Percentiles rank a stretch among this genome's conserved stretches.
Evolutionary conservation across 169 alveolate species (phyloP).

Genomic region (Babesia bovis): DNA sequence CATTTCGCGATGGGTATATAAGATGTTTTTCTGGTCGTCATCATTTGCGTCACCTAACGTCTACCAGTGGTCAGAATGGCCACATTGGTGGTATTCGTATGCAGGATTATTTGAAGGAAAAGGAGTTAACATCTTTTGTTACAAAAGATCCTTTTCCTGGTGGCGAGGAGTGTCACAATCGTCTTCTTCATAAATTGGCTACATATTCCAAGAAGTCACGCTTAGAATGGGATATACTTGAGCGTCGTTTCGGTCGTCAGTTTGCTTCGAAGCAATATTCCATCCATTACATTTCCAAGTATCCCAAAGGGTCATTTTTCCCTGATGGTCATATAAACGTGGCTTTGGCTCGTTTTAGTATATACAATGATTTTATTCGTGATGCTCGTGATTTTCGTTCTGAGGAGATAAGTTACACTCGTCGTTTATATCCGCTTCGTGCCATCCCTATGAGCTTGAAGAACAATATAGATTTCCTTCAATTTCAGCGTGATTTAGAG

Average conservation of each 20-base stretch:
- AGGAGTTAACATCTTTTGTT: neutral
- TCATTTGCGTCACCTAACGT: neutral
- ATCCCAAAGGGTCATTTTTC: slow-evolving; percentile 40
- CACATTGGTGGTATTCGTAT: neutral
- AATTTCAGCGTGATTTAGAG: slow-evolving; percentile 38
- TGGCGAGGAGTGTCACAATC: neutral
- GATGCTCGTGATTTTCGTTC: slow-evolving; percentile 19
- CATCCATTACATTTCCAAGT: neutral
- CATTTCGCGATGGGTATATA: neutral
- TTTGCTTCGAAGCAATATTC: neutral
- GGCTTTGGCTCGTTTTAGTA: slow-evolving; percentile 11
- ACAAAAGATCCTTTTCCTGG: neutral
- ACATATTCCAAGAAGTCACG: neutral
- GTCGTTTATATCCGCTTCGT: slow-evolving; percentile 27
- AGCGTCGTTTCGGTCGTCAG: neutral
- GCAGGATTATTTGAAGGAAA: slow-evolving; percentile 32
- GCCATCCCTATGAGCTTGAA: neutral
- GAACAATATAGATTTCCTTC: neutral
- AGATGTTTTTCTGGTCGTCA: neutral
- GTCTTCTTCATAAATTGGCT: slow-evolving; percentile 10
- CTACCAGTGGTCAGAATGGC: neutral
- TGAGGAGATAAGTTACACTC: slow-evolving; percentile 24
- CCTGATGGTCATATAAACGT: slow-evolving; percentile 45
- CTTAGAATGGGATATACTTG: slow-evolving; percentile 20
- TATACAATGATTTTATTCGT: slow-evolving; percentile 19